Base-by-base conservation (phyloP, 768 basidiomycete genomes). In the Serendipita sp. region DNA sequence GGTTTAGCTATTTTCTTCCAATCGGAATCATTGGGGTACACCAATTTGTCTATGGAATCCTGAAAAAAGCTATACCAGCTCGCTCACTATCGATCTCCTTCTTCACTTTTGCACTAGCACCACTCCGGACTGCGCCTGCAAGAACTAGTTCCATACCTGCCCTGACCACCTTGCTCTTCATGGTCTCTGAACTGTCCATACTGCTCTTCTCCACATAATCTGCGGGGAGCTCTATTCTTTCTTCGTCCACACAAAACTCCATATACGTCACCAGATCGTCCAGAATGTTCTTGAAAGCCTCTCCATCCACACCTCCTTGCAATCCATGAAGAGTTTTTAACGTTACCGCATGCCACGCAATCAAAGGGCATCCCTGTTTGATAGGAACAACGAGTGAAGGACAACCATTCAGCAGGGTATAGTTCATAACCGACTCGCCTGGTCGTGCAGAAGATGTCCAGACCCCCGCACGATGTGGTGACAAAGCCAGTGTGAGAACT, bases 61-160 rank as follows among this genome's bases (percentile, higher is more conserved):
- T 73, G 82, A 83, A 85, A 78, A 86, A 82, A 1, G 80, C 84
- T 65, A 87, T 82, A 1, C 85, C 84, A 66, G 78, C 77, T 53
- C 83, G 73, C 58, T 81, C 81, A 60, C 77, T 74, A 67, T 84
- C 83, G 3, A 86, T 70, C 65, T 82, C 80, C 66, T 82, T 77
- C 72, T 75, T 79, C 16, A 80, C 83, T 67, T 80, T 78, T 68
- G 79, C 79, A 71, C 80, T 83, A 51, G 73, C 71, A 62, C 74
- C 76, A 66, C 80, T 83, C 68, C 80, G 74, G 45, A 85, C 74
- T 15, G 83, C 82, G 34, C 78, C 79, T 16, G 81, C 80, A 32
- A 85, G 77, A 34, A 85, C 72, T 66, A 85, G 67, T 30, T 73
- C 73, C 16, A 85, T 63, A 7, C 81, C 81, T 65, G 78, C 75